phyloP scores from a whole-genome alignment of 345 rosid genomes.

The Eucalyptus sp. region DNA sequence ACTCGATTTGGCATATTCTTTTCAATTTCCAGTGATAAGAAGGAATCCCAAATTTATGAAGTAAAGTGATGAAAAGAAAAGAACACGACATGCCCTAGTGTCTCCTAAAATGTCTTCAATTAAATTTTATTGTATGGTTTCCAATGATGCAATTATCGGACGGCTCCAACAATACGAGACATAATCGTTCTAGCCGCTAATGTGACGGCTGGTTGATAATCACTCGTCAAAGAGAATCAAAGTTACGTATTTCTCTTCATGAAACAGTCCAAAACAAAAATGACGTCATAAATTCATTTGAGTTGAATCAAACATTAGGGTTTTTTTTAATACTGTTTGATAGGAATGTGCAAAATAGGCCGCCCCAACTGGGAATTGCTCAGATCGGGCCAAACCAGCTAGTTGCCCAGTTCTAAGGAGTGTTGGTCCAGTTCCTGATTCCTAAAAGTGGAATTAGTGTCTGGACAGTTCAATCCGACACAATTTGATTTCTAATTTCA shows the following conservation, averaged over 20 bases:
- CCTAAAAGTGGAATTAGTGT: fast-evolving
- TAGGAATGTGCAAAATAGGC: too few species aligned
- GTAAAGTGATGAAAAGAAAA: background rate
- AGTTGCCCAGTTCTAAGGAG: fast-evolving
- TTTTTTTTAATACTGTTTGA: fast-evolving
- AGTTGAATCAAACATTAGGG: background rate
- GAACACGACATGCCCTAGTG: background rate
- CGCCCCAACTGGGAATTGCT: fast-evolving
- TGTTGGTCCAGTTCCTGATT: fast-evolving
- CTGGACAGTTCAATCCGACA: fast-evolving
- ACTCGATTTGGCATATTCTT: background rate
- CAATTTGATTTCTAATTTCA: too few species aligned
- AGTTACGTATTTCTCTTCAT: background rate
- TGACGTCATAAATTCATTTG: background rate
- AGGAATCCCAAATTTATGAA: background rate
- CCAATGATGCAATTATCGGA: background rate
- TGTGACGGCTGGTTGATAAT: background rate
- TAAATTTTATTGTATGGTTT: too few species aligned
- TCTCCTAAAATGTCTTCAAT: background rate
- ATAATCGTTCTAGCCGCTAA: background rate
- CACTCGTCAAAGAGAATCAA: background rate
- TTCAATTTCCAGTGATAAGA: background rate
- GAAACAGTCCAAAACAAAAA: background rate
- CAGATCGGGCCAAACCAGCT: fast-evolving
- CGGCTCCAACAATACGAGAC: background rate